Percentiles rank a stretch among this genome's conserved stretches.
phyloP scores from a whole-genome alignment of 1,139 yeast species.

The Pichia sp. region DNA sequence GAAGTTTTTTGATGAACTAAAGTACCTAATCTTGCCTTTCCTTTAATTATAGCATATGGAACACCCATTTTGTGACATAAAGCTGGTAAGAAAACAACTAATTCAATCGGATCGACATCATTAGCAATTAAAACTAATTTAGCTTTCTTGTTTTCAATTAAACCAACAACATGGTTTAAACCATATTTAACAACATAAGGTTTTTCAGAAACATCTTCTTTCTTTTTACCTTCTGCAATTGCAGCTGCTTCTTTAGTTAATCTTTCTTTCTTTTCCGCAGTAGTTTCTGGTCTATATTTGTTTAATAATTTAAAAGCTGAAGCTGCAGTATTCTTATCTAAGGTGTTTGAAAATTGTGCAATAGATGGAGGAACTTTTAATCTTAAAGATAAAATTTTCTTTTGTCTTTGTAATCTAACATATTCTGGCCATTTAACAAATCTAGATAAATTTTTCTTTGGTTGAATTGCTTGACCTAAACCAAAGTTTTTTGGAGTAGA shows the following conservation, averaged over 20 bases:
- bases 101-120: slow-evolving; percentile 98
- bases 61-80: slow-evolving; percentile 99
- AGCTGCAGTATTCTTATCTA: slow-evolving; percentile 97
- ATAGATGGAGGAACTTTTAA: slow-evolving; percentile 98
- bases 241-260: slow-evolving; percentile 98
- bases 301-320: slow-evolving; percentile 93
- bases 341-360: slow-evolving; percentile 89
- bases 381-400: slow-evolving; percentile 89
- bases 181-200: slow-evolving; percentile 96
- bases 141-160: slow-evolving; percentile 97
- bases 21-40: slow-evolving; percentile 98
- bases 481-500: slow-evolving; percentile 91
- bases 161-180: slow-evolving; percentile 95
- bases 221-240: slow-evolving; percentile 94
- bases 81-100: slow-evolving; percentile 95
- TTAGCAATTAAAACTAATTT: slow-evolving; percentile 93
- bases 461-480: slow-evolving; percentile 92
- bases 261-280: slow-evolving; percentile 97
- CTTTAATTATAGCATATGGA: slow-evolving; percentile 97
- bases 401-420: slow-evolving; percentile 95
- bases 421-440: slow-evolving; percentile 98
- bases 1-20: slow-evolving; percentile 96
- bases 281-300: slow-evolving; percentile 98
- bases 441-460: slow-evolving; percentile 92
- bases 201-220: slow-evolving; percentile 91